Evolutionary conservation across 2,329 filamentous ascomycete species (phyloP).

Genomic region (Sphaerulina vaccinii): DNA sequence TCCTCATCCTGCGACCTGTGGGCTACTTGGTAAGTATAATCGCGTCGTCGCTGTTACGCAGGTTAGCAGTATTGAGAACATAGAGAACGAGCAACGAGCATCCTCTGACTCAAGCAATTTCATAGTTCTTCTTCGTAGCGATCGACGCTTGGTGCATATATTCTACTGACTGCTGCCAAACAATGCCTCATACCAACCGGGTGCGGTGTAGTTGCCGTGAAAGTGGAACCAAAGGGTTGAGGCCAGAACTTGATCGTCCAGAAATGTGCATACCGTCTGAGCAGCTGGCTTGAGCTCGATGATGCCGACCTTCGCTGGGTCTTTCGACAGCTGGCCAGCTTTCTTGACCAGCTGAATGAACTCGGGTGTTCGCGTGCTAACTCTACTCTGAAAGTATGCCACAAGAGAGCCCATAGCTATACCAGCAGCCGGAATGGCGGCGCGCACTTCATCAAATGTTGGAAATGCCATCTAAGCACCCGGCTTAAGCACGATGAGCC

Average conservation of each 20-base stretch:
- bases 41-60: too few species aligned
- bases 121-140: background rate
- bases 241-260: too few species aligned
- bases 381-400: constrained; percentile 41
- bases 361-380: constrained; percentile 38
- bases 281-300: too few species aligned
- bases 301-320: too few species aligned
- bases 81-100: too few species aligned
- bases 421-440: background rate
- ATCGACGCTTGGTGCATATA: background rate
- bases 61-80: too few species aligned
- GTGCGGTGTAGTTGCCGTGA: too few species aligned
- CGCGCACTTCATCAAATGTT: background rate
- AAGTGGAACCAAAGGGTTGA: too few species aligned
- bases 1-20: too few species aligned
- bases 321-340: constrained; percentile 31
- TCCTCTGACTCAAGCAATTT: too few species aligned
- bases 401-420: background rate
- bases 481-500: constrained; percentile 28
- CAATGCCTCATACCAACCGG: too few species aligned
- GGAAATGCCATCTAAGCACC: constrained; percentile 3
- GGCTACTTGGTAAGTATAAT: background rate
- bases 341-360: constrained; percentile 47
- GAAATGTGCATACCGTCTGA: too few species aligned
- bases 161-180: background rate